These are phyloP conservation scores for Solanum boliviense DNA, from an alignment of 257 asterid species.

Conservation along the genomic window DNA sequence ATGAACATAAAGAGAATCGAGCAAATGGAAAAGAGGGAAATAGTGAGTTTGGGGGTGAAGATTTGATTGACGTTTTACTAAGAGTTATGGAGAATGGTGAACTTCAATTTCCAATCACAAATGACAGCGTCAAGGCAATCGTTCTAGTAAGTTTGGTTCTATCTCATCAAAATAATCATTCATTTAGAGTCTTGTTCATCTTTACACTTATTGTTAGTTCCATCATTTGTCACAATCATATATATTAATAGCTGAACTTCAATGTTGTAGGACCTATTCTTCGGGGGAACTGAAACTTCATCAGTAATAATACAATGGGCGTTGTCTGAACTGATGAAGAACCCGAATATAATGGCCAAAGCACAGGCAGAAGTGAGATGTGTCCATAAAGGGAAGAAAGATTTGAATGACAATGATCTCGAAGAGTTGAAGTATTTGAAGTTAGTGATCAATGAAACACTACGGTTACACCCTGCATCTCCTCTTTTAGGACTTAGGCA, in stretches of 20 bases:
- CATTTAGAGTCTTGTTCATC: background rate
- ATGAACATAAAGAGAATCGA: background rate
- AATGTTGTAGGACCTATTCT: background rate
- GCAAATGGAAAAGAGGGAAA: background rate
- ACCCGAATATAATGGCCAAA: conserved; percentile 2
- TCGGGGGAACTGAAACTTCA: conserved; percentile 3
- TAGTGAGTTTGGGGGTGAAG: background rate
- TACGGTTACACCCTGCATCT: conserved; percentile 6
- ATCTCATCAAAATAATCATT: background rate
- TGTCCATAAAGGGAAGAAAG: background rate
- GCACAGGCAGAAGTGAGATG: background rate
- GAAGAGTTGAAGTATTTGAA: background rate
- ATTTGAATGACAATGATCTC: conserved; percentile 1
- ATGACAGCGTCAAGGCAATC: background rate
- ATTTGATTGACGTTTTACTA: background rate
- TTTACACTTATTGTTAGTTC: background rate
- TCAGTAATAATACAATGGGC: conserved; percentile 1
- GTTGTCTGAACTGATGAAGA: conserved; percentile 8
- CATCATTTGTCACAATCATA: background rate
- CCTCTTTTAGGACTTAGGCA: conserved; percentile 1
- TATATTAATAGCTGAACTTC: background rate
- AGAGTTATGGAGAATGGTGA: background rate
- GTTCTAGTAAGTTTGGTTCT: background rate
- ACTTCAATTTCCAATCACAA: background rate
- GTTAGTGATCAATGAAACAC: conserved; percentile 6